A percentile compares a stretch with the other conserved stretches of the same genome.
Conservation (phyloP, 371 early-diverging fungal genomes). For the Mortierella sp. region DNA sequence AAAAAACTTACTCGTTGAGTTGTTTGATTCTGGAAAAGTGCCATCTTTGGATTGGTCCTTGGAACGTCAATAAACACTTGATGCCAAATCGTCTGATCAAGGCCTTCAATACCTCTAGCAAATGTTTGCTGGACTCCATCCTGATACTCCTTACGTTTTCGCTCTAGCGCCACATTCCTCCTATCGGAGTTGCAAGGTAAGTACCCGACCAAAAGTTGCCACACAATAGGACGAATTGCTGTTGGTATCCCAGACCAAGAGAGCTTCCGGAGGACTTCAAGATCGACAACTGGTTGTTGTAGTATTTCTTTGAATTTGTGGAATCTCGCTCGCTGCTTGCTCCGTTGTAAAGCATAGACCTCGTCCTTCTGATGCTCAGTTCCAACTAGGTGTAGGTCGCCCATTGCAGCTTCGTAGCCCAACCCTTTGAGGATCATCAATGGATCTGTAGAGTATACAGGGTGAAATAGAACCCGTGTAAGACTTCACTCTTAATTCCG, state of each 20-base stretch:
- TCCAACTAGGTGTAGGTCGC: constrained; percentile 49
- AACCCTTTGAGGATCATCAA: constrained; percentile 41
- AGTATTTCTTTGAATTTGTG: constrained; percentile 81
- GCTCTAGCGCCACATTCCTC: constrained; percentile 80
- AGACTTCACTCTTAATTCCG: not conserved
- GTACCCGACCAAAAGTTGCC: constrained; percentile 94
- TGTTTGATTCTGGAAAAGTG: constrained; percentile 83
- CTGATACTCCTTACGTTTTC: constrained; percentile 92
- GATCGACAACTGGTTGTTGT: constrained; percentile 80
- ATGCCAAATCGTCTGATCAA: constrained; percentile 92
- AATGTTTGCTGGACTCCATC: constrained; percentile 87
- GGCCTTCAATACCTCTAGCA: constrained; percentile 79
- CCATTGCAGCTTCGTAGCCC: constrained; percentile 53
- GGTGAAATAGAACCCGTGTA: not conserved
- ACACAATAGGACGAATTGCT: constrained; percentile 86
- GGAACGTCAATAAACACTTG: constrained; percentile 97
- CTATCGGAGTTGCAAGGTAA: constrained; percentile 88
- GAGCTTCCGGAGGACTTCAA: constrained; percentile 82
- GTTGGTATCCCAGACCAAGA: constrained; percentile 95
- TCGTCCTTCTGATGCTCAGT: constrained; percentile 48
- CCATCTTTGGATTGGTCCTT: constrained; percentile 87
- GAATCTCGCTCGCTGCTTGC: constrained; percentile 49
- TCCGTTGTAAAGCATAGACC: constrained; percentile 40
- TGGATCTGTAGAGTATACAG: constrained; percentile 50
- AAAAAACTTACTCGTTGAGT: constrained; percentile 79